Evolutionary conservation across 139 green algal species (phyloP), one percentile per base, ranked within the genome.

Genomic region (Gonium pectorale): DNA sequence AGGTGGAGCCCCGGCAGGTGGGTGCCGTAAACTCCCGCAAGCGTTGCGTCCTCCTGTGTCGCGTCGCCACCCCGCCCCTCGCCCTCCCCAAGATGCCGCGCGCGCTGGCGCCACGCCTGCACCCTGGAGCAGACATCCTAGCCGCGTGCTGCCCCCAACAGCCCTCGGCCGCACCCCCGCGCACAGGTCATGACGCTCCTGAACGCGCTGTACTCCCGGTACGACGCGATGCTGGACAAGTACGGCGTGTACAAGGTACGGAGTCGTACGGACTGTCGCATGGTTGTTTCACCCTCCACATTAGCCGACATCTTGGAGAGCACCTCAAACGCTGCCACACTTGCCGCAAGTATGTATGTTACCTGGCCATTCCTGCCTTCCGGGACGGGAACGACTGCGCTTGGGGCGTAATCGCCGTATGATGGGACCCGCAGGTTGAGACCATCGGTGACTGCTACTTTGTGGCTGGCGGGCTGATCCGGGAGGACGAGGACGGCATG

Each of bases 151-250:
- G n/a, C n/a, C n/a, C n/a, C n/a, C n/a, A n/a, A n/a, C n/a, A n/a
- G n/a, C n/a, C n/a, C n/a, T n/a, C n/a, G 79, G 84, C 13, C 67
- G 19, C 56, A 88, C n/a, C 68, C 73, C 31, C 84, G 85, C 0
- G 37, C 68, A 27, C 60, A 81, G 71, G 88, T 91, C 35, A 88
- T 91, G 84, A 54, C 26, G 21, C 83, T 91, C 52, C 85, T 91
- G 29, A 89, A 91, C 64, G 41, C 81, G 22, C 77, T 91, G 37
- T 91, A 86, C 66, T 51, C 68, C 0, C 13, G 9, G 8, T 82
- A 71, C 21, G 74, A 82, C 59, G 41, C 74, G 11, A 49, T 62
- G 74, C 56, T 82, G 27, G 74, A 82, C 41, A 6, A 4, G 19
- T 49, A 70, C 74, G 15, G 40, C 17, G 74, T 82, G 35, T 82